phyloP scores from a whole-genome alignment of 1,139 yeast genomes.

The Yamadazyma dendronema region DNA sequence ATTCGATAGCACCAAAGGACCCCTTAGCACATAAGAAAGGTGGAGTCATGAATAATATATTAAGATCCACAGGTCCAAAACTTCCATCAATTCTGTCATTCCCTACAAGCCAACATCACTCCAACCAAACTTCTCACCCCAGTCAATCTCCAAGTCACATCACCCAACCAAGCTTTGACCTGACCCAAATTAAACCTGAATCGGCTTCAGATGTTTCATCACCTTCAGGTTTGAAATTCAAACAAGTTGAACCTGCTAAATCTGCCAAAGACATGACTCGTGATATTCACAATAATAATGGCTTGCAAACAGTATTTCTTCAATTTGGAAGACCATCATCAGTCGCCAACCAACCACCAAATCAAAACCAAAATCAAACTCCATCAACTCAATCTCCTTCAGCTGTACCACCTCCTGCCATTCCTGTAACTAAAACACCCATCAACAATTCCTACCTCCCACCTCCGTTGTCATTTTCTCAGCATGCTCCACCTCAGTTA shows the following conservation, averaged over 20 bases:
- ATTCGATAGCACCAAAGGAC: conserved; percentile 2
- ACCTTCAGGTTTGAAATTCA: not conserved
- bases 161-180: not conserved
- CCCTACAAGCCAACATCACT: not conserved
- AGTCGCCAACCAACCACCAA: not conserved
- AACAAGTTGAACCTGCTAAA: not conserved
- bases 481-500: not conserved
- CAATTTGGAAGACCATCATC: conserved; percentile 8
- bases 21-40: not conserved
- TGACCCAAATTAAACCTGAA: not conserved
- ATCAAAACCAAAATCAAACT: not conserved
- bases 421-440: conserved; percentile 1
- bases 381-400: too few relatives aligned
- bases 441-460: conserved; percentile 5
- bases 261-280: not conserved
- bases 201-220: not conserved
- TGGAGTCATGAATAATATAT: not conserved
- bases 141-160: not conserved
- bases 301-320: conserved; percentile 10
- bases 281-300: conserved; percentile 7
- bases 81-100: conserved; percentile 7
- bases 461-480: conserved; percentile 6
- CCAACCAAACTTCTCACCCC: not conserved
- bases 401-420: not conserved
- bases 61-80: conserved; percentile 1